phyloP scores from a whole-genome alignment of 1,284 basidiomycete genomes.

The Moesziomyces aphidis region DNA sequence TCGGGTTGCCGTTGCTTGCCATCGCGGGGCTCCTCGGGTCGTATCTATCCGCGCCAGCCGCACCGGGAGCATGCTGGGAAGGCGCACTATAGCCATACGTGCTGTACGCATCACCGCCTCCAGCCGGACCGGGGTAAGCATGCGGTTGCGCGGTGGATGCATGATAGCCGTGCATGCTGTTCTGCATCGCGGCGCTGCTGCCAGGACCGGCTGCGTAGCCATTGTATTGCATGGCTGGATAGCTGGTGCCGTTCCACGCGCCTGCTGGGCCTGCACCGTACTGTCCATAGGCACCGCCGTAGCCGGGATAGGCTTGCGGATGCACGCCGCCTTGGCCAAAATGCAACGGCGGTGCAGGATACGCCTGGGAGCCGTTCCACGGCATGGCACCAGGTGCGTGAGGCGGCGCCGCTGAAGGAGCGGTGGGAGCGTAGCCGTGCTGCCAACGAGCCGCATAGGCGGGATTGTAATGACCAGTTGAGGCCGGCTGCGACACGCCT shows the following conservation, averaged over 20 bases:
- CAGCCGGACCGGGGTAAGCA: slow-evolving; percentile 10
- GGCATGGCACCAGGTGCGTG: slow-evolving; percentile 2
- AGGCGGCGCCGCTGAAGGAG: slow-evolving; percentile 9
- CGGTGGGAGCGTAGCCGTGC: slow-evolving; percentile 11
- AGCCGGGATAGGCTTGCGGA: slow-evolving; percentile 19
- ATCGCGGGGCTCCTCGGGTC: slow-evolving; percentile 39
- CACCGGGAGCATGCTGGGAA: not conserved
- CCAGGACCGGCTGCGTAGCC: slow-evolving; percentile 16
- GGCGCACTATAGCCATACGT: slow-evolving; percentile 23
- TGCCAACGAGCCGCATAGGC: slow-evolving; percentile 41
- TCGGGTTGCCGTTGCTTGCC: slow-evolving; percentile 7
- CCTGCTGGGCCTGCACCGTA: slow-evolving; percentile 11
- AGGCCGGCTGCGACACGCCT: slow-evolving; percentile 6
- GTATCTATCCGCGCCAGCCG: slow-evolving; percentile 24
- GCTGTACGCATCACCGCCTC: slow-evolving; percentile 20
- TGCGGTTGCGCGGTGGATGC: slow-evolving; percentile 11
- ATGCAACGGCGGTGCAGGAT: slow-evolving; percentile 25
- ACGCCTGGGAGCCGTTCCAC: slow-evolving; percentile 20
- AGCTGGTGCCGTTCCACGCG: slow-evolving; percentile 14
- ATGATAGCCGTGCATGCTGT: slow-evolving; percentile 10
- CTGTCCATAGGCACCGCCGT: slow-evolving; percentile 11
- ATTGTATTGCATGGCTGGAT: slow-evolving; percentile 33
- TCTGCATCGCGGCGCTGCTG: slow-evolving; percentile 7
- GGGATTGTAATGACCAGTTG: slow-evolving; percentile 42
- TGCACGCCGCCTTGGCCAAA: slow-evolving; percentile 13